Base-by-base conservation (phyloP, 2,329 filamentous ascomycete genomes). In the Paramyrothecium roridum region DNA sequence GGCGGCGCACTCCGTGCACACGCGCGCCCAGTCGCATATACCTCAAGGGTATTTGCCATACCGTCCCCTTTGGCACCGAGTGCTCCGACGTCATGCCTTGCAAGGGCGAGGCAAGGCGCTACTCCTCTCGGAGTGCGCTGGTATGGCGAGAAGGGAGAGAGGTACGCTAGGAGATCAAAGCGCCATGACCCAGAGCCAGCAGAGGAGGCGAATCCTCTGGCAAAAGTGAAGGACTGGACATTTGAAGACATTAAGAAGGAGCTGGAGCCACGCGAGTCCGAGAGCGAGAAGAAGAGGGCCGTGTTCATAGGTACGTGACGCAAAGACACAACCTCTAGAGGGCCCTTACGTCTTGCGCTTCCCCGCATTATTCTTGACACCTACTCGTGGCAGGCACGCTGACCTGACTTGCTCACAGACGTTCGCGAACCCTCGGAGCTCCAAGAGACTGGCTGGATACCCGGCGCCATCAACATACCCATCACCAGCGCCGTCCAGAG, bases 381-480 rank as follows among this genome's bases (percentile, higher is more conserved):
- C 37, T 7, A 13, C 37, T 13, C 7, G 13, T 13, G 12, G 4
- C 37, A 43, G 7, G 16, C 13, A 43, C 13, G 13, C 37, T 43
- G n/a, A 17, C 13, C 37, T 43, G n/a, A 7, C 37, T 30, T 43
- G 37, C 37, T 16, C 33, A 13, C 56, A 82, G 89, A 93, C 72
- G 83, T 88, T 52, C 89, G 90, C 69, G 89, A 93, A 69, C 88
- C 88, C 2, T 63, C 65, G 59, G 91, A 95, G 70, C 82, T 89
- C 57, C 63, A 73, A 52, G 70, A 76, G 8, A 84, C 83, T 10
- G 89, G 89, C 60, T 82, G 77, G 59, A 97, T 99, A 67, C 95
- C 95, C 1, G 83, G 83, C 48, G 86, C 92, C 1, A 76, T 93
- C 65, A 93, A 93, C 76, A 84, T 99, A 50, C 93, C 95, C 52